A percentile compares a stretch with the other conserved stretches of the same genome.
phyloP scores from a whole-genome alignment of 1,139 yeast genomes.

The Tardiomyces depauwii region DNA sequence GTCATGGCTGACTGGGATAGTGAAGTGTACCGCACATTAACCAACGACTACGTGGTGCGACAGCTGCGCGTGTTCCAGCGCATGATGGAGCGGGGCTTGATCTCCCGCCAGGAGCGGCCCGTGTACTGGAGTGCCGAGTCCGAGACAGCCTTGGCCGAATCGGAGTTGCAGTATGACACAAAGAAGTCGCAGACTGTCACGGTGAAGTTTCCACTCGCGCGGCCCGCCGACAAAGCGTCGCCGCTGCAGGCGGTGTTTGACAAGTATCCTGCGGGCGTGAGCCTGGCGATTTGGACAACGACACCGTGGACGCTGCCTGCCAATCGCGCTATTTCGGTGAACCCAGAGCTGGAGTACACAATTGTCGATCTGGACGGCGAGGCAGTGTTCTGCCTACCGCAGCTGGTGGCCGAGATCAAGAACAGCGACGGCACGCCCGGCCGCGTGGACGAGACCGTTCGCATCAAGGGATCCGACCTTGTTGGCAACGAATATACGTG shows the following conservation, averaged over 20 bases:
- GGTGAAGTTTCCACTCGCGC: constrained; percentile 50
- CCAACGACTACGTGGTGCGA: constrained; percentile 55
- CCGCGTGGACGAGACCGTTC: background rate
- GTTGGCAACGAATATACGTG: constrained; percentile 40
- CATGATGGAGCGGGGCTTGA: constrained; percentile 54
- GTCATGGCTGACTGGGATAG: constrained; percentile 74
- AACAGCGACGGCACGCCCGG: background rate
- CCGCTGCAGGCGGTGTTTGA: too few relatives aligned
- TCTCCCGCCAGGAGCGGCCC: constrained; percentile 80
- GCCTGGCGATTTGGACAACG: constrained; percentile 74
- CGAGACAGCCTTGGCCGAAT: constrained; percentile 89
- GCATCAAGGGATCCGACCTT: constrained; percentile 36
- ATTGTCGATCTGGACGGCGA: constrained; percentile 26
- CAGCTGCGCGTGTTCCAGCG: constrained; percentile 63
- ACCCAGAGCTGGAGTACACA: constrained; percentile 48
- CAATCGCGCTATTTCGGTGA: constrained; percentile 72
- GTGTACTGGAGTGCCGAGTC: constrained; percentile 98
- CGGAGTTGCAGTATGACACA: constrained; percentile 81
- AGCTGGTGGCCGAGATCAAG: constrained; percentile 28
- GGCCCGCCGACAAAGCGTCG: background rate
- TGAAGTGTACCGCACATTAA: constrained; percentile 58
- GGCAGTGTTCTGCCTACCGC: constrained; percentile 38
- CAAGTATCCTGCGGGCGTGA: constrained; percentile 5
- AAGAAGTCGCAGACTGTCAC: constrained; percentile 55
- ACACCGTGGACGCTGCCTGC: constrained; percentile 97